Evolutionary conservation across 352 stramenopile species (phyloP).

Genomic region (Phytophthora sojae): DNA sequence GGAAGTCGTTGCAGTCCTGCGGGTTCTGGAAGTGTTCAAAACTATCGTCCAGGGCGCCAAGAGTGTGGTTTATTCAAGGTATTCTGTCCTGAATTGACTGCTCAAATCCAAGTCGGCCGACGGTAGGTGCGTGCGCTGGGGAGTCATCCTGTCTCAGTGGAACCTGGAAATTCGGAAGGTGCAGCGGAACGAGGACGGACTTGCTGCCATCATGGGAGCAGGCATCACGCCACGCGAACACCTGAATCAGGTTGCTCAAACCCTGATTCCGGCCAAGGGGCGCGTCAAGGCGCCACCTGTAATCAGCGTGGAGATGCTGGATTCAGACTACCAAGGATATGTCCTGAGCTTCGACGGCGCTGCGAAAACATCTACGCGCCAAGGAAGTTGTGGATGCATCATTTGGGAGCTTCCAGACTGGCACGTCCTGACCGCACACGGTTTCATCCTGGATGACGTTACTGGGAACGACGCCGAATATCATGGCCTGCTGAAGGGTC

Average conservation of each 20-base stretch:
- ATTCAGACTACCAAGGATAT: background rate
- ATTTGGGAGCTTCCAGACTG: conserved; percentile 5
- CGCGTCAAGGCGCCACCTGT: background rate
- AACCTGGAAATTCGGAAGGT: conserved; percentile 3
- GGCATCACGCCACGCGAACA: background rate
- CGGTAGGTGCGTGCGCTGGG: background rate
- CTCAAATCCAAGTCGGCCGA: background rate
- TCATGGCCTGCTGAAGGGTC: background rate
- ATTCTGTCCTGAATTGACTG: conserved; percentile 6
- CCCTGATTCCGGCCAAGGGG: conserved; percentile 1
- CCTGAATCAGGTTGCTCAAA: background rate
- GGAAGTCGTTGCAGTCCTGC: too few relatives aligned
- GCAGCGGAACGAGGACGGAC: background rate
- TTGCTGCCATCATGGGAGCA: background rate
- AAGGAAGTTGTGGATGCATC: conserved; percentile 1
- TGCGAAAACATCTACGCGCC: background rate
- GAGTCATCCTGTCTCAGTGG: background rate
- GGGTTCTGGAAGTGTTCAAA: background rate
- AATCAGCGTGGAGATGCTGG: conserved; percentile 3
- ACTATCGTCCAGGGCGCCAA: background rate
- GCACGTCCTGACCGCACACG: background rate
- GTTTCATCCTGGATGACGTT: conserved; percentile 1
- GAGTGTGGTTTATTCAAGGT: background rate
- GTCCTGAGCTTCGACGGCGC: conserved; percentile 10
- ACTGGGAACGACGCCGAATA: conserved; percentile 11